phyloP scores from a whole-genome alignment of 495 filamentous ascomycete genomes.

The Aspergillus sparsus region DNA sequence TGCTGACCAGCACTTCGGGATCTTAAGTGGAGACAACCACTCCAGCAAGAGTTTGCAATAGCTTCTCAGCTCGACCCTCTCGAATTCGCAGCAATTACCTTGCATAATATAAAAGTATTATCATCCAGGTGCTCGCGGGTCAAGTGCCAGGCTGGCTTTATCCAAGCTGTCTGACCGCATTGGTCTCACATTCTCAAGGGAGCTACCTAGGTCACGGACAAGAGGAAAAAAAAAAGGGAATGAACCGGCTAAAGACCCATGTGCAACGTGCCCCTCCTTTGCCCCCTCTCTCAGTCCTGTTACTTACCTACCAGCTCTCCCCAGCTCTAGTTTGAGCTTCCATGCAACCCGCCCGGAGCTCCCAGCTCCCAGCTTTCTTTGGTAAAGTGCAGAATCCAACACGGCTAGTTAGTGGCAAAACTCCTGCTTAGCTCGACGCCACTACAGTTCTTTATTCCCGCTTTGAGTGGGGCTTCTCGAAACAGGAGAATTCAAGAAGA shows the following conservation, averaged over 20 bases:
- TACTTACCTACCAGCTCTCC: slow-evolving; percentile 21
- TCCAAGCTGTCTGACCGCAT: neutral
- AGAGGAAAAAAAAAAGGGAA: slow-evolving; percentile 4
- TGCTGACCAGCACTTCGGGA: slow-evolving; percentile 23
- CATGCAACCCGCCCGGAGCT: slow-evolving; percentile 25
- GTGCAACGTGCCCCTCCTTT: slow-evolving; percentile 22
- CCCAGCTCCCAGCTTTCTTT: slow-evolving; percentile 21
- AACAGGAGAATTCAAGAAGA: slow-evolving; percentile 12
- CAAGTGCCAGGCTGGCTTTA: neutral
- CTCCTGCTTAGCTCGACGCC: slow-evolving; percentile 27
- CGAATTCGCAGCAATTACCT: neutral
- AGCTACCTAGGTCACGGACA: neutral
- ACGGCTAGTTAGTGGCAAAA: slow-evolving; percentile 23
- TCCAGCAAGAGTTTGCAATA: slow-evolving; percentile 13
- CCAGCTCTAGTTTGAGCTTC: slow-evolving; percentile 25
- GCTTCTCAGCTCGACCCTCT: slow-evolving; percentile 1
- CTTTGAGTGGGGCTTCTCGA: slow-evolving; percentile 21
- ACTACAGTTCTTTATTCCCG: slow-evolving; percentile 32
- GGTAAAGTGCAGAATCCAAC: slow-evolving; percentile 8
- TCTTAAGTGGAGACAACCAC: slow-evolving; percentile 24
- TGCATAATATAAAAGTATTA: neutral
- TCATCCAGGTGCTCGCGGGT: neutral
- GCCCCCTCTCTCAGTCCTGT: neutral
- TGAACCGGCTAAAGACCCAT: slow-evolving; percentile 11
- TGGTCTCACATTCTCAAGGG: neutral